Percentiles rank a stretch among this genome's conserved stretches.
Conservation (phyloP, 1,284 basidiomycete species). For the Puccinia triticina region DNA sequence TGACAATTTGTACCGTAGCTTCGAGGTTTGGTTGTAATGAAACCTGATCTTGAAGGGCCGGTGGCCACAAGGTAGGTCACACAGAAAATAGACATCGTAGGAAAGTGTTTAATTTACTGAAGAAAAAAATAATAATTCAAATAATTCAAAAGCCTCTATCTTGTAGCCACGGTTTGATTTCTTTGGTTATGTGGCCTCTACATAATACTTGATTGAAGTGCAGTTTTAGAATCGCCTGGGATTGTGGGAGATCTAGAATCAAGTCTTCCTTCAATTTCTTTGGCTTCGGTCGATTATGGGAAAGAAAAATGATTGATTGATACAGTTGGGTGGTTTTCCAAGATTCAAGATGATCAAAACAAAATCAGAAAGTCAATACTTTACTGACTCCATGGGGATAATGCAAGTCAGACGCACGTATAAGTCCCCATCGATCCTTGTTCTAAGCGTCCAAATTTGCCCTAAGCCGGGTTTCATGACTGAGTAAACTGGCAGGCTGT, state of each 20-base stretch:
- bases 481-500: conserved; percentile 42
- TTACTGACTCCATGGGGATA: not conserved
- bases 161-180: conserved; percentile 48
- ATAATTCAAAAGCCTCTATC: conserved; percentile 46
- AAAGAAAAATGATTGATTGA: not conserved
- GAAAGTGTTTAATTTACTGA: not conserved
- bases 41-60: too few species aligned
- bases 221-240: conserved; percentile 34
- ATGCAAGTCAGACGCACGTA: conserved; percentile 24
- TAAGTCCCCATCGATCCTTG: conserved; percentile 42
- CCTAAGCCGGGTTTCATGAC: conserved; percentile 44
- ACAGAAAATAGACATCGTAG: too few species aligned
- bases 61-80: too few species aligned
- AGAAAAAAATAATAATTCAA: not conserved
- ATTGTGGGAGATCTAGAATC: conserved; percentile 32
- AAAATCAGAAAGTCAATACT: not conserved
- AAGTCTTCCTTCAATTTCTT: conserved; percentile 43
- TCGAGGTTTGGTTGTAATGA: too few species aligned
- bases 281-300: not conserved
- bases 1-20: too few species aligned
- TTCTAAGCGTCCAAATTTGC: conserved; percentile 44
- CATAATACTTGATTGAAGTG: conserved; percentile 21
- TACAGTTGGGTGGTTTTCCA: not conserved
- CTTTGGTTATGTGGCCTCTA: conserved; percentile 42
- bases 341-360: not conserved